Base-by-base conservation (phyloP, 169 alveolate species). In the Babesia ovis region DNA sequence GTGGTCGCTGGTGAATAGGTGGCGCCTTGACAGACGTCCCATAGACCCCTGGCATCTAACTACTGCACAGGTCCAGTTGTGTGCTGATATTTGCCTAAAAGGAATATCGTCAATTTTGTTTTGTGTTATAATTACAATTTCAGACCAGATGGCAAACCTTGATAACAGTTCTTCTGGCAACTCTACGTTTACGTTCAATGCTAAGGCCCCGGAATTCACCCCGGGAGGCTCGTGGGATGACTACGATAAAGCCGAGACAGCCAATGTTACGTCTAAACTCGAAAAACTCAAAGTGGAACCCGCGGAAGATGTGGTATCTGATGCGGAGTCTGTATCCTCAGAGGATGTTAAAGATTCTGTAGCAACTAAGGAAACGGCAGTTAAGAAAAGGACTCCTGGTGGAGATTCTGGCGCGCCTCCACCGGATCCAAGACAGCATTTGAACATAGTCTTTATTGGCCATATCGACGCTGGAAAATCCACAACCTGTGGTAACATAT, bases 391-490 rank as follows among this genome's bases (percentile, higher is more conserved):
- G 53, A 27, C 50, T 0, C 22, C 53, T 2, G n/a, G 46, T 6
- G 51, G 42, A 22, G 86, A 83, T 32, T 70, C 62, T 4, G 77
- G 57, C 25, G 34, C 60, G 53, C 82, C 80, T 12, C 84, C 83
- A n/a, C 93, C 93, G 22, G 97, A 94, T 60, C 86, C 95, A 11
- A 79, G 97, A 72, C 96, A 90, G 27, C 98, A 94, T 34, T 81
- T 94, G 77, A 97, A 97, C 76, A 89, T 98, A 32, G 99, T 98
- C 29, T 98, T 97, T 86, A 98, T 98, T 34, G 99, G 99, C 14
- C 99, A 98, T 86, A 99, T 97, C 32, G 99, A 97, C 91, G 99
- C 99, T 25, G 99, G 99, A 42, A 98, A 98, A 88, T 95, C 99
- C 39, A 98, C 99, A 12, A 97, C 99, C 22, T 97, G 99, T 64